Evolutionary conservation across 208 protist species (phyloP).

Genomic region (Leptomonas pyrrhocoris): DNA sequence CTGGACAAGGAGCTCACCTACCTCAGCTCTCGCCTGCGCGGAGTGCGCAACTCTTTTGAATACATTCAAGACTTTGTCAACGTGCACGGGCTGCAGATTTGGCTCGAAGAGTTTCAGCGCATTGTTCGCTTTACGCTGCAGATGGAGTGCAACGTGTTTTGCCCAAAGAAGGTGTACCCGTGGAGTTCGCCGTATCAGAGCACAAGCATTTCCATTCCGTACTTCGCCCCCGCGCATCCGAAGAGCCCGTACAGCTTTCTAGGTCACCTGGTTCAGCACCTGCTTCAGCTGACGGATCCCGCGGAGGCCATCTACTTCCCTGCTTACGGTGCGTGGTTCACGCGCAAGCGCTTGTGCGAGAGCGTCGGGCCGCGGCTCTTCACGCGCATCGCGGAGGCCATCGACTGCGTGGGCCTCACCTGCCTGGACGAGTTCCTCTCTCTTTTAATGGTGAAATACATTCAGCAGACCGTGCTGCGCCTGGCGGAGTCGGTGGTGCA

Average conservation of each 20-base stretch:
- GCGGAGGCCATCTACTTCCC: conserved; percentile 81
- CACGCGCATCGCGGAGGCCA: conserved; percentile 70
- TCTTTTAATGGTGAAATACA: conserved; percentile 92
- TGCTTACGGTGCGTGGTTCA: conserved; percentile 88
- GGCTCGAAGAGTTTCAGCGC: conserved; percentile 96
- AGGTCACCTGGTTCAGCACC: conserved; percentile 91
- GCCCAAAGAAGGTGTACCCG: conserved; percentile 92
- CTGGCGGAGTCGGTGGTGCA: conserved; percentile 32
- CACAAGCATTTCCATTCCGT: conserved; percentile 93
- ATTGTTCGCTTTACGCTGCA: conserved; percentile 97
- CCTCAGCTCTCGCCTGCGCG: conserved; percentile 81
- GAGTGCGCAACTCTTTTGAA: conserved; percentile 94
- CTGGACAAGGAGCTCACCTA: conserved; percentile 82
- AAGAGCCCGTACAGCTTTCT: conserved; percentile 83
- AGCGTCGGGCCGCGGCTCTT: conserved; percentile 91
- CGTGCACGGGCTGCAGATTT: conserved; percentile 96
- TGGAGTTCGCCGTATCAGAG: conserved; percentile 93
- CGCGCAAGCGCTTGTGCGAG: conserved; percentile 48
- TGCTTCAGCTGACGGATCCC: conserved; percentile 89
- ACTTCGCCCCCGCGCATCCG: conserved; percentile 54
- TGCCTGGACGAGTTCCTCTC: conserved; percentile 89
- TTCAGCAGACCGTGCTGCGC: conserved; percentile 64
- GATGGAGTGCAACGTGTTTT: conserved; percentile 96
- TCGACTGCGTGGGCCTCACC: conserved; percentile 82
- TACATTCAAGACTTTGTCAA: conserved; percentile 98